Conservation (phyloP, 176 grass and related monocot genomes). For the Musa schizocarpa region DNA sequence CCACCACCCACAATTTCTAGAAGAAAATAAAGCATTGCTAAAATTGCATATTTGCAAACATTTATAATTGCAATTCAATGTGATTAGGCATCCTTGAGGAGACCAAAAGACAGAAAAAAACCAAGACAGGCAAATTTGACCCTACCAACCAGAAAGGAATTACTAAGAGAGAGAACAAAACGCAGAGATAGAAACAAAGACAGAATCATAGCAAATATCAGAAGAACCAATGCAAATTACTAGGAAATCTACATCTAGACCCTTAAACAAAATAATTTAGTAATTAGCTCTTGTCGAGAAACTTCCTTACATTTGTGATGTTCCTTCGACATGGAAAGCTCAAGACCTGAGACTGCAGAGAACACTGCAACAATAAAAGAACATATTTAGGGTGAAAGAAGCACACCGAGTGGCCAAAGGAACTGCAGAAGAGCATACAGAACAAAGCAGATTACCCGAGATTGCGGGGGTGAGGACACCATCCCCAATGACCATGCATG, state of each 20-base stretch:
- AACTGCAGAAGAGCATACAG: background rate
- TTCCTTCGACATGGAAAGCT: conserved; percentile 53
- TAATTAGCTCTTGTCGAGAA: background rate
- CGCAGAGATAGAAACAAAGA: background rate
- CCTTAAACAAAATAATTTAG: background rate
- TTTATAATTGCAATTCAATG: too few species aligned
- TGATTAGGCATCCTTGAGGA: too few species aligned
- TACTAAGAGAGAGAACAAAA: background rate
- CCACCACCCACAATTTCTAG: too few species aligned
- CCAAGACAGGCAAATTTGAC: background rate
- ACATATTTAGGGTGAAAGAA: conserved; percentile 3
- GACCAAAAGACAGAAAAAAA: background rate
- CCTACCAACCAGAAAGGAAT: too few species aligned
- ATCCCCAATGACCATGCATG: conserved; percentile 92
- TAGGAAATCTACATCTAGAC: background rate
- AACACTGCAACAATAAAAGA: conserved; percentile 55
- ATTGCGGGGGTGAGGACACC: conserved; percentile 87
- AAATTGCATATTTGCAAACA: too few species aligned
- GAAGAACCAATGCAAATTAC: background rate
- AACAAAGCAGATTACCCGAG: conserved; percentile 40
- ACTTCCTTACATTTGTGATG: conserved; percentile 72
- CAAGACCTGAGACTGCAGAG: conserved; percentile 80
- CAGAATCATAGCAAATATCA: background rate
- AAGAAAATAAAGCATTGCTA: too few species aligned
- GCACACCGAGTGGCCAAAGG: background rate